Conservation (phyloP, 768 basidiomycete species). For the Albatrellus ellisii region DNA sequence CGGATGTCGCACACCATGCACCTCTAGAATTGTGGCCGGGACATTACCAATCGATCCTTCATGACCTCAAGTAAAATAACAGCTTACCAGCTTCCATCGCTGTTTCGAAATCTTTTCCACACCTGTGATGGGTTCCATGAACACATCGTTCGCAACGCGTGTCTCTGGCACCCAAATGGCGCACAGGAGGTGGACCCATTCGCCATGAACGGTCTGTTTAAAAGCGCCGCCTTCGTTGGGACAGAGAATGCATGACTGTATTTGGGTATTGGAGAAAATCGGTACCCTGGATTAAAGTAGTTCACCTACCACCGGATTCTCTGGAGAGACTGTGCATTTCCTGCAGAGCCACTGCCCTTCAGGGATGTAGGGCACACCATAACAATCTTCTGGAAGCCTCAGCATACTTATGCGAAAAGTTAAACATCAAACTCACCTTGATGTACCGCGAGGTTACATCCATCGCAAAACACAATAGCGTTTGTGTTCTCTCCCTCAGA, state of each 20-base stretch:
- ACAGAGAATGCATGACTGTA: slow-evolving; percentile 85
- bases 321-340: slow-evolving; percentile 96
- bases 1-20: slow-evolving; percentile 48
- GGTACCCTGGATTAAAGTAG: background rate
- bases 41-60: background rate
- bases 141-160: slow-evolving; percentile 83
- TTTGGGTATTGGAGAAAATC: background rate
- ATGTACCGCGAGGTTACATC: slow-evolving; percentile 98
- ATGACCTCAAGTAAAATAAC: too few species aligned
- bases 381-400: slow-evolving; percentile 63
- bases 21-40: slow-evolving; percentile 23
- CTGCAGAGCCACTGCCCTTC: slow-evolving; percentile 99
- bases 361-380: slow-evolving; percentile 97
- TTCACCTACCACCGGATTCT: slow-evolving; percentile 76
- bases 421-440: slow-evolving; percentile 49
- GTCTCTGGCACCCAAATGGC: slow-evolving; percentile 98
- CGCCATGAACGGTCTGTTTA: slow-evolving; percentile 86
- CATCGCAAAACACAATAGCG: slow-evolving; percentile 98
- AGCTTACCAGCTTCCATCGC: slow-evolving; percentile 84
- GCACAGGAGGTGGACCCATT: slow-evolving; percentile 94
- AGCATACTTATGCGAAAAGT: background rate
- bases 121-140: slow-evolving; percentile 96
- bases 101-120: slow-evolving; percentile 79
- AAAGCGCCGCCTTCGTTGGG: slow-evolving; percentile 97
- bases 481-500: slow-evolving; percentile 98